These are phyloP conservation scores for Fraxinus latifolia DNA, from an alignment of 305 asterid species.

Conservation along the genomic window DNA sequence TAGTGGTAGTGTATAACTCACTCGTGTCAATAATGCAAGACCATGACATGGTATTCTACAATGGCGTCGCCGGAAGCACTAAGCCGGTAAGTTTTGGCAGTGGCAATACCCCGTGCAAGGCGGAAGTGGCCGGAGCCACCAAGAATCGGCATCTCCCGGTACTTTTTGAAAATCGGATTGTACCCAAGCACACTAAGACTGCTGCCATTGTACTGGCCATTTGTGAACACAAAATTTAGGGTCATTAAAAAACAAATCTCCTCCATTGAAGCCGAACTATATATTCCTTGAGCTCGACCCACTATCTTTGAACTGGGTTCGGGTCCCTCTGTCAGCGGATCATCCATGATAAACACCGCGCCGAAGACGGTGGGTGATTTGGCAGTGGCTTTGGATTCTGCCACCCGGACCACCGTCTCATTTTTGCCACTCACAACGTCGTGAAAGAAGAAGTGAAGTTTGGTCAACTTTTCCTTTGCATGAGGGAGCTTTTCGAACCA, in stretches of 20 bases:
- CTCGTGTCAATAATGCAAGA: slow-evolving; percentile 28
- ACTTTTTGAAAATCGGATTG: slow-evolving; percentile 21
- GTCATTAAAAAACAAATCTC: slow-evolving; percentile 23
- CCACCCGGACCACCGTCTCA: slow-evolving; percentile 24
- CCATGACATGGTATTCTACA: slow-evolving; percentile 37
- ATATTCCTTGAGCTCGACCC: slow-evolving; percentile 41
- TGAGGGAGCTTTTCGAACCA: slow-evolving; percentile 28
- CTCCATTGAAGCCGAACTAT: slow-evolving; percentile 20
- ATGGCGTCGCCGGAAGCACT: slow-evolving; percentile 26
- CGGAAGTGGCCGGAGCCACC: slow-evolving; percentile 50
- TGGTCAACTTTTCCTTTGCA: slow-evolving; percentile 27
- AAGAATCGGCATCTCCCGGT: slow-evolving; percentile 33
- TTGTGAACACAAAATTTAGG: slow-evolving; percentile 24
- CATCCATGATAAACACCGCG: slow-evolving; percentile 27
- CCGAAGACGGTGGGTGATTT: slow-evolving; percentile 35
- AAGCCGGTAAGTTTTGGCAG: slow-evolving; percentile 27
- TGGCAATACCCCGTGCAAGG: slow-evolving; percentile 42
- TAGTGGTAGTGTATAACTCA: too few relatives aligned
- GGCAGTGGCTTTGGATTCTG: slow-evolving; percentile 22
- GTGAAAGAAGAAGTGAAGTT: slow-evolving; percentile 37
- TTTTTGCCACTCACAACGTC: slow-evolving; percentile 30
- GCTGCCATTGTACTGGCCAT: slow-evolving; percentile 33
- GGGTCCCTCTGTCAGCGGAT: slow-evolving; percentile 28
- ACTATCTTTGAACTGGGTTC: slow-evolving; percentile 23
- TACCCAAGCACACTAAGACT: slow-evolving; percentile 29